Conservation (phyloP, 176 grass and related monocot genomes). For the Guadua angustifolia region DNA sequence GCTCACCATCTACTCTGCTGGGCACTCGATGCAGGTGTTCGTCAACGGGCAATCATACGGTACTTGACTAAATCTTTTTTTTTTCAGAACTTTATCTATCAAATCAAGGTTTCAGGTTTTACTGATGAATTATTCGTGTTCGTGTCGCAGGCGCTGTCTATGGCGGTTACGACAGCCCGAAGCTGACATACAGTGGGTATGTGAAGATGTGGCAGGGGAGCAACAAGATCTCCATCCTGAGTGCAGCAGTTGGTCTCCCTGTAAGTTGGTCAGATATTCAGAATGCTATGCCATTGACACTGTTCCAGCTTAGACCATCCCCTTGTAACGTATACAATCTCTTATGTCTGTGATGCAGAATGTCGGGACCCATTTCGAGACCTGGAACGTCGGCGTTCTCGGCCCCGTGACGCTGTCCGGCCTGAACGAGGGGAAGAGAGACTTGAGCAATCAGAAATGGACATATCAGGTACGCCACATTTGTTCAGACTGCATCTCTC, state of each 20-base stretch:
- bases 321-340: background rate
- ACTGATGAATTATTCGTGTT: background rate
- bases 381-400: conserved; percentile 80
- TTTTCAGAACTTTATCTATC: background rate
- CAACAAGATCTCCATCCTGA: conserved; percentile 93
- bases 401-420: conserved; percentile 73
- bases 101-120: background rate
- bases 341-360: conserved; percentile 53
- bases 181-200: conserved; percentile 53
- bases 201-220: conserved; percentile 83
- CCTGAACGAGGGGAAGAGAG: conserved; percentile 70
- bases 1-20: conserved; percentile 71
- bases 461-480: conserved; percentile 69
- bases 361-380: conserved; percentile 77
- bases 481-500: background rate
- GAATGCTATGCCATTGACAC: background rate
- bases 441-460: conserved; percentile 87
- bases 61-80: background rate
- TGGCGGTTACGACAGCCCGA: conserved; percentile 59
- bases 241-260: conserved; percentile 78
- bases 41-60: conserved; percentile 70
- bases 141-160: conserved; percentile 54
- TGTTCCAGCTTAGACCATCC: background rate
- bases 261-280: conserved; percentile 51
- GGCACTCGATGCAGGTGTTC: conserved; percentile 82